These are phyloP conservation scores for Flammula alnicola DNA, from an alignment of 1,284 basidiomycete genomes.

Conservation along the genomic window DNA sequence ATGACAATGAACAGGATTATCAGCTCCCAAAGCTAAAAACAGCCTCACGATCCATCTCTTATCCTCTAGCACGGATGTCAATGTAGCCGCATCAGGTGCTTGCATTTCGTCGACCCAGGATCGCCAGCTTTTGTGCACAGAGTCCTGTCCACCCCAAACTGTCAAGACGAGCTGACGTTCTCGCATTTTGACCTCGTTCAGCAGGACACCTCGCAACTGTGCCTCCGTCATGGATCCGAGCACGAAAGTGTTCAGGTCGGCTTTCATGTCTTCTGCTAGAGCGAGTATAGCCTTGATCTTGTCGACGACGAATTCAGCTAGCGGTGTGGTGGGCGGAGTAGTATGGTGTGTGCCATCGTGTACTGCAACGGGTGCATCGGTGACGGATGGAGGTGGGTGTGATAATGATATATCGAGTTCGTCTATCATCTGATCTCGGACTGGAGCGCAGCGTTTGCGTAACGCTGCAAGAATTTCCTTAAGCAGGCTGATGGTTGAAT, in stretches of 20 bases:
- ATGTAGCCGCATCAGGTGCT: slow-evolving; percentile 4
- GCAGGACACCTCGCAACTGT: slow-evolving; percentile 52
- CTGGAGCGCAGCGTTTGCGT: slow-evolving; percentile 65
- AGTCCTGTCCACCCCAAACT: slow-evolving; percentile 50
- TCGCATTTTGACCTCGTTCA: slow-evolving; percentile 51
- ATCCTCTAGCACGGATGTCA: too few relatives aligned
- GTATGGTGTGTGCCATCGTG: too few relatives aligned
- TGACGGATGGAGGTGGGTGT: slow-evolving; percentile 28
- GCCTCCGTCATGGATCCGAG: slow-evolving; percentile 64
- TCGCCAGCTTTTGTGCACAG: slow-evolving; percentile 41
- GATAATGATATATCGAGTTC: slow-evolving; percentile 46
- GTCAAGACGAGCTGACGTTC: slow-evolving; percentile 58
- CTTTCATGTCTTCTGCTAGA: slow-evolving; percentile 62
- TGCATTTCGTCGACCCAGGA: slow-evolving; percentile 38
- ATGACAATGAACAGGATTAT: slow-evolving; percentile 37
- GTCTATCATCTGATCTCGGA: slow-evolving; percentile 59
- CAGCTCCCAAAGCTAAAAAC: slow-evolving; percentile 30
- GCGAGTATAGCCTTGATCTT: slow-evolving; percentile 50
- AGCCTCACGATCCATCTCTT: slow-evolving; percentile 29
- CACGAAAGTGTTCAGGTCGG: slow-evolving; percentile 64
- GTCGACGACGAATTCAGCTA: slow-evolving; percentile 49
- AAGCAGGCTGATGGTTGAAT: slow-evolving; percentile 54
- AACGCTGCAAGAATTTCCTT: slow-evolving; percentile 54
- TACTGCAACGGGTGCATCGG: slow-evolving; percentile 5
- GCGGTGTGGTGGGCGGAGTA: slow-evolving; percentile 16